These are phyloP conservation scores for Mycena galericulata DNA, from an alignment of 768 basidiomycete genomes.

Conservation along the genomic window DNA sequence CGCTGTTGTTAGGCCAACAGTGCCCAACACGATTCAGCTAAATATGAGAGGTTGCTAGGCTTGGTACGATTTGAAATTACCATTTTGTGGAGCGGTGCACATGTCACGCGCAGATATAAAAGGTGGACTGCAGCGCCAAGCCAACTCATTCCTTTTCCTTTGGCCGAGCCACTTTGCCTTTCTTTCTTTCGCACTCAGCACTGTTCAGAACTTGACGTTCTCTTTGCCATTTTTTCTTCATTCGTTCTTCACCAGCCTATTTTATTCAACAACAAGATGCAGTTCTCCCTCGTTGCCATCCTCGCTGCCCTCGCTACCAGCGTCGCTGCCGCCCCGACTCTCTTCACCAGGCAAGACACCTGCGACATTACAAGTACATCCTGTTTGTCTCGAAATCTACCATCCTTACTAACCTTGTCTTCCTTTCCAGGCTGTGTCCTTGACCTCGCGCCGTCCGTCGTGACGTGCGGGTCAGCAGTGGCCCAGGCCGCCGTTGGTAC, in stretches of 20 bases:
- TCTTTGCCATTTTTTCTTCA: background rate
- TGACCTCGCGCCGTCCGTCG: conserved; percentile 25
- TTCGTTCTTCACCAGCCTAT: conserved; percentile 6
- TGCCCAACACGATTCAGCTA: too few species aligned
- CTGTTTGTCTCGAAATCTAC: too few species aligned
- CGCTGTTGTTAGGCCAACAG: too few species aligned
- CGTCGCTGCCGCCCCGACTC: conserved; percentile 17
- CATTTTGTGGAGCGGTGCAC: too few species aligned
- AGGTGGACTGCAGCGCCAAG: too few species aligned
- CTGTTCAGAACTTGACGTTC: conserved; percentile 22
- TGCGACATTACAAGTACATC: conserved; percentile 28
- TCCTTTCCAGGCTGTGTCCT: conserved; percentile 22
- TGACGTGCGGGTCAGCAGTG: conserved; percentile 25
- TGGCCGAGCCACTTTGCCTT: conserved; percentile 25
- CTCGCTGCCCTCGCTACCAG: conserved; percentile 20
- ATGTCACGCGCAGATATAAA: too few species aligned
- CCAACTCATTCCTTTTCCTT: conserved; percentile 6
- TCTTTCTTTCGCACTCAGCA: conserved; percentile 3
- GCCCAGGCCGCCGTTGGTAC: conserved; percentile 26
- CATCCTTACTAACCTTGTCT: background rate
- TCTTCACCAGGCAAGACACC: conserved; percentile 4
- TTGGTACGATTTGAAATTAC: too few species aligned
- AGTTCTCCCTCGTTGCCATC: conserved; percentile 31
- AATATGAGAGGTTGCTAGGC: too few species aligned
- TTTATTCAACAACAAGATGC: conserved; percentile 24